These are phyloP conservation scores for Sporisorium sorghi DNA, from an alignment of 1,284 basidiomycete species.

Conservation along the genomic window DNA sequence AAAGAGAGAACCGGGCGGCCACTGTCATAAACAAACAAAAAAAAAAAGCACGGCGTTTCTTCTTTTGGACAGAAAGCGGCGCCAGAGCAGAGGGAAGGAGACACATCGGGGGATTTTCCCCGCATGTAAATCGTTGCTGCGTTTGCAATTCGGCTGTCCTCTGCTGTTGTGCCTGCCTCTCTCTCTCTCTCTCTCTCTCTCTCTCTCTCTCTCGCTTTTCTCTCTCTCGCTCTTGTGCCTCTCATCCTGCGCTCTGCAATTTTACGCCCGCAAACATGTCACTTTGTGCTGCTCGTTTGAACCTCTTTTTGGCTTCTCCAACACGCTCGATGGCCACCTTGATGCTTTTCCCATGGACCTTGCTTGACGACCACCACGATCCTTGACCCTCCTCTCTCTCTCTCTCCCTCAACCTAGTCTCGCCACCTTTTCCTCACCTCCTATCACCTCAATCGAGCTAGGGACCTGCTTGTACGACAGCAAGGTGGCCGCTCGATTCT, in stretches of 20 bases:
- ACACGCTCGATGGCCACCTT: neutral
- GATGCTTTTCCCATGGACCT: neutral
- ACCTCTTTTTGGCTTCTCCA: constrained; percentile 1
- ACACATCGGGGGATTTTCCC: constrained; percentile 34
- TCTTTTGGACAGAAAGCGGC: too few species aligned
- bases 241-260: too few species aligned
- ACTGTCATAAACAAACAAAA: neutral
- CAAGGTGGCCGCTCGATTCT: constrained; percentile 17
- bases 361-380: constrained; percentile 5
- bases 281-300: neutral
- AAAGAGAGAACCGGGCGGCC: neutral
- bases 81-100: neutral
- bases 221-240: too few species aligned
- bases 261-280: neutral
- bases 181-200: too few species aligned
- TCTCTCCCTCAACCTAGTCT: neutral
- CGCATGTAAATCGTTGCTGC: constrained; percentile 9
- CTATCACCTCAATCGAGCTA: constrained; percentile 11
- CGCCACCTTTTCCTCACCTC: neutral
- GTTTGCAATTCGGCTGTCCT: neutral
- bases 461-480: constrained; percentile 30
- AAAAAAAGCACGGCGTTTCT: too few species aligned
- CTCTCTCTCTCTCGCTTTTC: too few species aligned
- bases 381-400: constrained; percentile 2
- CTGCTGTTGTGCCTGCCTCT: neutral